Conservation (phyloP, 176 grass and related monocot genomes). For the Elaeis guineensis region DNA sequence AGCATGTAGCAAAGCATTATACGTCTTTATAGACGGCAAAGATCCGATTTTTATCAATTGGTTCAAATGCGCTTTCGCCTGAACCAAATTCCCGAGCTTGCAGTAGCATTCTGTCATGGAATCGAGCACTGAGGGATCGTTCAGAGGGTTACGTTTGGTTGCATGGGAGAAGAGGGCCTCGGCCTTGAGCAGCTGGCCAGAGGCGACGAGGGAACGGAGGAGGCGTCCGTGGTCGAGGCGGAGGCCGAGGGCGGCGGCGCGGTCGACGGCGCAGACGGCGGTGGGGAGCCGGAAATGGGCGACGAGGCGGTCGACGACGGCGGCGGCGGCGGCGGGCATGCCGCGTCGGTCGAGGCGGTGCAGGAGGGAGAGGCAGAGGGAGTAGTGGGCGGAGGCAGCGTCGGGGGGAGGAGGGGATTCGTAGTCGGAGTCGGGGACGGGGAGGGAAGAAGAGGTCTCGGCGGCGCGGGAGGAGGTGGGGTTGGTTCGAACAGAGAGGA, state of each 20-base stretch:
- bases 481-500: too few species aligned
- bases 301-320: background rate
- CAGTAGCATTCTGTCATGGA: constrained; percentile 13
- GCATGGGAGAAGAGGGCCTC: constrained; percentile 4
- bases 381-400: background rate
- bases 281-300: background rate
- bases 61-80: constrained; percentile 11
- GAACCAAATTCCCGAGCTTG: constrained; percentile 11
- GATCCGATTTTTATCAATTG: constrained; percentile 21
- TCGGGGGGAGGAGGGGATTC: background rate
- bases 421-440: background rate
- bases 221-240: constrained; percentile 1
- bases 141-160: background rate
- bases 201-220: constrained; percentile 8
- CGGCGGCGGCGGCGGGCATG: background rate
- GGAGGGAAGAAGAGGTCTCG: background rate
- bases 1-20: constrained; percentile 1
- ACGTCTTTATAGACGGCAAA: constrained; percentile 19
- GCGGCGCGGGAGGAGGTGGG: too few species aligned
- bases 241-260: constrained; percentile 9
- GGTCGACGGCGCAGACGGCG: too few species aligned
- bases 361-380: constrained; percentile 18
- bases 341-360: constrained; percentile 13
- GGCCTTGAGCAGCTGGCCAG: constrained; percentile 5
- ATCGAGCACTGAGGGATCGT: constrained; percentile 18